Base-by-base conservation (phyloP, 179 eudicot species). In the Monotropa hypopitys region DNA sequence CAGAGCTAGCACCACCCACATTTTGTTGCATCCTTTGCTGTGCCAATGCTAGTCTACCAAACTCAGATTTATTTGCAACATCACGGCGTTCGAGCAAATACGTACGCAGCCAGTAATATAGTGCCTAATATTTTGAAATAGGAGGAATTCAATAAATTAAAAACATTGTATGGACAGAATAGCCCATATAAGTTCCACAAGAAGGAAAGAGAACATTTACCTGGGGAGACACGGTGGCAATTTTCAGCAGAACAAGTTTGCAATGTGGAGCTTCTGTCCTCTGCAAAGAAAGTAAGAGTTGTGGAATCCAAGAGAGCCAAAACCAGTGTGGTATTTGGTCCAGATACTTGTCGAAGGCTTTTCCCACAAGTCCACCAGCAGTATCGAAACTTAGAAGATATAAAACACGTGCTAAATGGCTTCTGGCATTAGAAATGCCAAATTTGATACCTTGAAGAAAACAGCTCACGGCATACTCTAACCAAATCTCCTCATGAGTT, bases 241-340 rank as follows among this genome's bases (percentile, higher is more conserved):
- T 85, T 88, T 90, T 96, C 54, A 96, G 88, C 21, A 96, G 83
- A 76, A 96, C 99, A 75, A 91, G 96, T 81, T 96, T 93, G 83
- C 97, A 93, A 71, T 93, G 99, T 26, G 94, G 87, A 75, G 94
- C 96, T 87, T 96, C 99, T 75, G 94, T 81, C 84, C 98, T 87
- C 83, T 91, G 99, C 87, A 96, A 86, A 21, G 99, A 96, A 77
- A 96, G 93, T 73, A 96, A 87, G 66, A 96, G 85, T 82, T 96
- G 99, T 11, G 98, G 99, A 77, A 96, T 96, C 99, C 99, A 96
- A 80, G 99, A 91, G 80, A 96, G 96, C 99, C 99, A 96, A 71
- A 96, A 97, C 99, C 97, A 96, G 66, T 90, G 90, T 10, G 99
- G 99, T 80, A 96, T 82, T 81, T 96, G 96, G 53, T 93, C 97